Evolutionary conservation across 2,329 filamentous ascomycete species (phyloP).

Genomic region (Paracoccidioides brasiliensis): DNA sequence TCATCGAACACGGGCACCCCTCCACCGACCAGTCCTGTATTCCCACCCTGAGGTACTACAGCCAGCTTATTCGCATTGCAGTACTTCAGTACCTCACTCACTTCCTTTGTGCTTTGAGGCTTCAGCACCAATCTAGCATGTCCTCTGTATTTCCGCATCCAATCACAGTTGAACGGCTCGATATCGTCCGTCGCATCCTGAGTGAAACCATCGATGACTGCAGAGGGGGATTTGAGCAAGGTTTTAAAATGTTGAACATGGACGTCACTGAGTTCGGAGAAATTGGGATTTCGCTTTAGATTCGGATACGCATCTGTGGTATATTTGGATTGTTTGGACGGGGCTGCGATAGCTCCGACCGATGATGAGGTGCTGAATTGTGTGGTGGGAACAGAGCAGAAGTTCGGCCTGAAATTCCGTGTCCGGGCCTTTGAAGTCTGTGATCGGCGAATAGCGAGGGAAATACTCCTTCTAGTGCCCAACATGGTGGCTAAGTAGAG

Average conservation of each 20-base stretch:
- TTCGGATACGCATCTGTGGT: conserved; percentile 72
- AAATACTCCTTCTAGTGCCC: conserved; percentile 6
- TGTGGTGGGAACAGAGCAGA: background rate
- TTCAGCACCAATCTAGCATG: conserved; percentile 79
- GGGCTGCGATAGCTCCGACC: background rate
- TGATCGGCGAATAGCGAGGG: conserved; percentile 6
- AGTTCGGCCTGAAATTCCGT: conserved; percentile 1
- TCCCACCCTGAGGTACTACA: conserved; percentile 92
- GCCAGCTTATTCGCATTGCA: conserved; percentile 89
- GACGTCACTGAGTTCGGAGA: conserved; percentile 53
- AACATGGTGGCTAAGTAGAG: conserved; percentile 5
- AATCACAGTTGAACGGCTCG: conserved; percentile 88
- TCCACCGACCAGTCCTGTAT: conserved; percentile 89
- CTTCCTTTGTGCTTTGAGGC: conserved; percentile 70
- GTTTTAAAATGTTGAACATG: conserved; percentile 74
- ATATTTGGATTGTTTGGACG: conserved; percentile 43
- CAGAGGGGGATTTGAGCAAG: conserved; percentile 65
- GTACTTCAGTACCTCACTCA: conserved; percentile 82
- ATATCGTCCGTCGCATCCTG: conserved; percentile 64
- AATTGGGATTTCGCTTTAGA: conserved; percentile 66
- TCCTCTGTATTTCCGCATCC: conserved; percentile 97
- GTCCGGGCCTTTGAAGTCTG: background rate
- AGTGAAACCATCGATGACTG: conserved; percentile 72
- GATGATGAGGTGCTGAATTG: conserved; percentile 4
- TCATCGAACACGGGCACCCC: conserved; percentile 97